phyloP scores from a whole-genome alignment of 306 rosid species.

The Vicia sativa region DNA sequence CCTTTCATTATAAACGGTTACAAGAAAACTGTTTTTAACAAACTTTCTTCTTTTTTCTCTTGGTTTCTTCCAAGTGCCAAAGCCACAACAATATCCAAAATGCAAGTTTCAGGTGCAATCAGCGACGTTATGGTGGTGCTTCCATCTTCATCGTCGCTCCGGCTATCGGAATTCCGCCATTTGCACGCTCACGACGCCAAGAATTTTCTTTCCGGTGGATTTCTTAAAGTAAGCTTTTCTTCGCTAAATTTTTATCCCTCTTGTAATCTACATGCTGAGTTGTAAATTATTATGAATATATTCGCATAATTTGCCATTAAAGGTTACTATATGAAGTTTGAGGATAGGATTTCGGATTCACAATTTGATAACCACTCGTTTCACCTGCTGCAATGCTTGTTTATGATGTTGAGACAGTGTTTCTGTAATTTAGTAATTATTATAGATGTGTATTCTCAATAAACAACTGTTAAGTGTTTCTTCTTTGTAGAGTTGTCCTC shows the following conservation, averaged over 20 bases:
- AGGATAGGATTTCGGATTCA: not conserved
- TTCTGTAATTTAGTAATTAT: constrained; percentile 23
- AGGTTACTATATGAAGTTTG: too few species aligned
- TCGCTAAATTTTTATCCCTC: constrained; percentile 16
- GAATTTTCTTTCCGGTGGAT: constrained; percentile 51
- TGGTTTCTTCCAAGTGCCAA: not conserved
- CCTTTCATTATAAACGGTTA: not conserved
- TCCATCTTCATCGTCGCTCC: constrained; percentile 59
- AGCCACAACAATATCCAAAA: constrained; percentile 35
- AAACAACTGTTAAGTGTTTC: not conserved
- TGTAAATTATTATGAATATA: constrained; percentile 19
- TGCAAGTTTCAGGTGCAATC: constrained; percentile 75
- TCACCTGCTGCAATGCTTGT: constrained; percentile 20
- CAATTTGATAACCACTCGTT: not conserved
- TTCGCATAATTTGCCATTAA: not conserved
- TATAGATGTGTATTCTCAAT: constrained; percentile 7
- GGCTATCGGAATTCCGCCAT: constrained; percentile 60
- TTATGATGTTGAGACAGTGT: constrained; percentile 3
- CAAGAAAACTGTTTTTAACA: constrained; percentile 7
- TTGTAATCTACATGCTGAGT: not conserved
- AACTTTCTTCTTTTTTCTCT: not conserved
- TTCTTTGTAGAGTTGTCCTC: constrained; percentile 57
- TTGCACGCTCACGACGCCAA: constrained; percentile 57
- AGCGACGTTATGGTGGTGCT: constrained; percentile 65
- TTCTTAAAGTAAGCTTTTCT: constrained; percentile 59